These are phyloP conservation scores for Solanum paucissectum DNA, from an alignment of 257 asterid genomes.

Conservation along the genomic window DNA sequence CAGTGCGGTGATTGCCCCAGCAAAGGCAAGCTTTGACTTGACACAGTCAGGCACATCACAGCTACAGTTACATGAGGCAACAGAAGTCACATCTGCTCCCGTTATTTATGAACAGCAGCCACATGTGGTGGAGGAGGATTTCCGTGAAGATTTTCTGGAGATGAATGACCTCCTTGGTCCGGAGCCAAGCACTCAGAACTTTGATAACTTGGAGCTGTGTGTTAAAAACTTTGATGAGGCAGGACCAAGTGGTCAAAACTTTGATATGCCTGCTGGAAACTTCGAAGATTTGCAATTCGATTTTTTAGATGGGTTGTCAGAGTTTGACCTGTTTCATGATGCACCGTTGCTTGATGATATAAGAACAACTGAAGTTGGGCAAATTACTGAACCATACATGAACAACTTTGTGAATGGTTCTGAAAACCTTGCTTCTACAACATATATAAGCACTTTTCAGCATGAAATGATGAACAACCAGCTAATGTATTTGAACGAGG, in stretches of 20 bases:
- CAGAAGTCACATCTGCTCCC: slow-evolving; percentile 47
- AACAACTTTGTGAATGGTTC: slow-evolving; percentile 15
- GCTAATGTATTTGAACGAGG: slow-evolving; percentile 23
- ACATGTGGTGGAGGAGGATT: slow-evolving; percentile 27
- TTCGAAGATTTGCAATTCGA: slow-evolving; percentile 25
- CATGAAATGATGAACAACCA: slow-evolving; percentile 15
- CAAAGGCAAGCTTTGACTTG: slow-evolving; percentile 31
- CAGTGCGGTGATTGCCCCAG: slow-evolving; percentile 2
- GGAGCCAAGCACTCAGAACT: slow-evolving; percentile 19
- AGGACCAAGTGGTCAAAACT: background rate
- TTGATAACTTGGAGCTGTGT: background rate
- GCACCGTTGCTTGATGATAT: slow-evolving; percentile 24
- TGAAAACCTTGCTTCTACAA: slow-evolving; percentile 1
- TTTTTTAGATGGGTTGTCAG: slow-evolving; percentile 39
- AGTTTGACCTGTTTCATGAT: slow-evolving; percentile 53
- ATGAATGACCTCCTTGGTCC: slow-evolving; percentile 56
- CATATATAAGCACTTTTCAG: background rate
- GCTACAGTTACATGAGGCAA: slow-evolving; percentile 29
- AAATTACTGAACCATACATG: slow-evolving; percentile 16
- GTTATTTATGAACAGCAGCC: slow-evolving; percentile 1
- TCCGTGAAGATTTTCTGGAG: slow-evolving; percentile 74
- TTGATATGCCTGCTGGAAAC: slow-evolving; percentile 11
- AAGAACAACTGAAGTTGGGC: slow-evolving; percentile 24
- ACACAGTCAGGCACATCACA: slow-evolving; percentile 33
- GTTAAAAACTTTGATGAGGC: background rate